These are phyloP conservation scores for Senecio squalidus DNA, from an alignment of 140 eudicot genomes.

Conservation along the genomic window DNA sequence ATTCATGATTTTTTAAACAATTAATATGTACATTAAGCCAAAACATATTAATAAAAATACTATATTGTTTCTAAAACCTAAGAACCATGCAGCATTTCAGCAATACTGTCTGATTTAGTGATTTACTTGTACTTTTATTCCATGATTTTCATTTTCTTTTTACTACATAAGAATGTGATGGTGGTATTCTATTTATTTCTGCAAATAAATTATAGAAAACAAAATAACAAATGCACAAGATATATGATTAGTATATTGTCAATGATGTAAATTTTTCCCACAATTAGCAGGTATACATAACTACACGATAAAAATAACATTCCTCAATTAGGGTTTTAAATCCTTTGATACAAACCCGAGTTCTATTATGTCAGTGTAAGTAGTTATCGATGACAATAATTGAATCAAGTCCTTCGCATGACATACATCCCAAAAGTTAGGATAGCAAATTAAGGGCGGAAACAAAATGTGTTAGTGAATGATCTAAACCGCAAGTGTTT, in stretches of 20 bases:
- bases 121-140: background rate
- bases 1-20: too few species aligned
- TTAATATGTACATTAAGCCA: too few species aligned
- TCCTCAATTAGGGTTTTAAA: too few species aligned
- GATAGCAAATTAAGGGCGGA: background rate
- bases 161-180: background rate
- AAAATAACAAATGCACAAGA: background rate
- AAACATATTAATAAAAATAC: background rate
- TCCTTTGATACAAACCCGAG: too few species aligned
- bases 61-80: background rate
- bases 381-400: slow-evolving; percentile 8
- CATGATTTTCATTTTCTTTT: background rate
- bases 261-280: background rate
- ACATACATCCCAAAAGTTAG: background rate
- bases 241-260: background rate
- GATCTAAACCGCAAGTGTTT: slow-evolving; percentile 3
- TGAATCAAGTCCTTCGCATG: background rate
- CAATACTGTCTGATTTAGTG: background rate
- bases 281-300: background rate
- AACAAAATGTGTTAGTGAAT: slow-evolving; percentile 8
- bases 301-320: too few species aligned
- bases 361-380: too few species aligned
- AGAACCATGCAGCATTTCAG: background rate
- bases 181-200: background rate
- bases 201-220: background rate